phyloP scores from a whole-genome alignment of 371 early-diverging fungal genomes.

The Circinella umbellata region DNA sequence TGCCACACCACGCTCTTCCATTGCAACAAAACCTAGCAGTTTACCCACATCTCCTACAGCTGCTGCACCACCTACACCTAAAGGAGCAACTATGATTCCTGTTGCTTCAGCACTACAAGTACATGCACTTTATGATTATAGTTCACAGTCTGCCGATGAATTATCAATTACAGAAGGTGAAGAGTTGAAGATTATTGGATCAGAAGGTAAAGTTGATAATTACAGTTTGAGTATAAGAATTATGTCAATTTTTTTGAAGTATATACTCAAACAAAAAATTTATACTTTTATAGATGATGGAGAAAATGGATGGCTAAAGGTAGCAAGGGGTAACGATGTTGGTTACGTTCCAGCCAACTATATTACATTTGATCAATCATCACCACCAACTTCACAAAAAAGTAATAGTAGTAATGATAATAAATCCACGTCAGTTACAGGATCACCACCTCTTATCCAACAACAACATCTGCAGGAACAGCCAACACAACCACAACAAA shows the following conservation, averaged over 20 bases:
- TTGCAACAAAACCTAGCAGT: neutral
- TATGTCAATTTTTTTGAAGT: neutral
- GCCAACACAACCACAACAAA: neutral
- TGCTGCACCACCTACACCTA: neutral
- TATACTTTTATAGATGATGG: conserved; percentile 51
- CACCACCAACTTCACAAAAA: conserved; percentile 3
- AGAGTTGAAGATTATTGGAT: conserved; percentile 61
- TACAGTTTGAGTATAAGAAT: neutral
- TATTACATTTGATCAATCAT: conserved; percentile 28
- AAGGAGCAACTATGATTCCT: conserved; percentile 2
- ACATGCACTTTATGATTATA: conserved; percentile 75
- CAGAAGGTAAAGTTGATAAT: conserved; percentile 31
- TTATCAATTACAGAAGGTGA: conserved; percentile 73
- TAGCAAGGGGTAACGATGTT: conserved; percentile 35
- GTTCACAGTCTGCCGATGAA: conserved; percentile 77
- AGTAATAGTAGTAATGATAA: neutral
- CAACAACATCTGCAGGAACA: neutral
- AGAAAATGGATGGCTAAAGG: conserved; percentile 80
- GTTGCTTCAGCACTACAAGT: conserved; percentile 29
- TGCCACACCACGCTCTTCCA: conserved; percentile 7
- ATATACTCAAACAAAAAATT: conserved; percentile 2
- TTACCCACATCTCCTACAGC: neutral
- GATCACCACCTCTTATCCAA: neutral
- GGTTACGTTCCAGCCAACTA: conserved; percentile 81
- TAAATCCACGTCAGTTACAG: neutral